Conservation (phyloP, 352 stramenopile genomes). For the Phytophthora nicotianae region DNA sequence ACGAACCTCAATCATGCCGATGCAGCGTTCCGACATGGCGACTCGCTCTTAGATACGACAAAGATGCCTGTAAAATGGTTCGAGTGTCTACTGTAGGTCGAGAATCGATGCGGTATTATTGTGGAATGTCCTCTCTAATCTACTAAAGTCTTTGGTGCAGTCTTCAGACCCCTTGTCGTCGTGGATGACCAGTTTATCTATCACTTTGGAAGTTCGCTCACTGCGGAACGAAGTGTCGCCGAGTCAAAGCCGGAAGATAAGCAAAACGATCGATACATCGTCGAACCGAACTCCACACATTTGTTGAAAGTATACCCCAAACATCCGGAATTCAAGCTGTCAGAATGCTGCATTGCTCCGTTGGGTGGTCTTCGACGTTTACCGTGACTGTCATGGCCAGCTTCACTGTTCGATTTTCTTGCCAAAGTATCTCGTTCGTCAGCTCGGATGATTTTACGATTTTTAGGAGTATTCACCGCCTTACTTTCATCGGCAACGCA, state of each 20-base stretch:
- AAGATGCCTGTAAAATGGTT: slow-evolving; percentile 48
- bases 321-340: neutral
- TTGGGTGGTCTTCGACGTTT: neutral
- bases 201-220: too few species aligned
- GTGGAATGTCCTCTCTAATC: too few species aligned
- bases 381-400: neutral
- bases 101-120: neutral
- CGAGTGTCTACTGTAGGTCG: slow-evolving; percentile 29
- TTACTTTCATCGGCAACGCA: neutral
- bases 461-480: neutral
- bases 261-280: neutral
- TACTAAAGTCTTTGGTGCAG: too few species aligned
- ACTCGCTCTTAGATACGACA: slow-evolving; percentile 28
- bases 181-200: too few species aligned
- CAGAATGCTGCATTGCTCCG: neutral
- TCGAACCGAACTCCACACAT: neutral
- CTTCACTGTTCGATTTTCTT: neutral
- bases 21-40: slow-evolving; percentile 39
- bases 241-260: slow-evolving; percentile 4
- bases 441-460: neutral
- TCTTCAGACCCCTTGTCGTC: too few species aligned
- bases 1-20: slow-evolving; percentile 26
- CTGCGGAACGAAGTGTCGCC: neutral
- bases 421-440: neutral
- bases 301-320: neutral